Conservation (phyloP, 2,329 filamentous ascomycete genomes). For the Neonectria faginata region DNA sequence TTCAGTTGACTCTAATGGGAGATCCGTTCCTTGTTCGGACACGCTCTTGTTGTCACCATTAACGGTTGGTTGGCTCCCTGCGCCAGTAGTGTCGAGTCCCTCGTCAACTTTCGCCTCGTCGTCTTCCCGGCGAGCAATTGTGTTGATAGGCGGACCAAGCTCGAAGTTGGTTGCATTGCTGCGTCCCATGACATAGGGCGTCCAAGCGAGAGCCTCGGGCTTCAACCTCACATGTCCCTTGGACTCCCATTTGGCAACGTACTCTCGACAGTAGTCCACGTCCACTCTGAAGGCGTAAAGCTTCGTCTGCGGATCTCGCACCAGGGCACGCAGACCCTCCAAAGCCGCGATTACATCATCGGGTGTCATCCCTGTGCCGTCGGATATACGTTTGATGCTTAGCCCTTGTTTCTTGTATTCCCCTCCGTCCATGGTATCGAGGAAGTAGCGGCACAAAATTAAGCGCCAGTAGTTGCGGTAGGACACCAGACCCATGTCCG, state of each 20-base stretch:
- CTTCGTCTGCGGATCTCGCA: conserved; percentile 88
- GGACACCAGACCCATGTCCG: conserved; percentile 96
- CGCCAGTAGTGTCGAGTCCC: conserved; percentile 37
- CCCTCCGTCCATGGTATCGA: conserved; percentile 58
- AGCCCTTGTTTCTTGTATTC: conserved; percentile 60
- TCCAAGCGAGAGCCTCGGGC: conserved; percentile 87
- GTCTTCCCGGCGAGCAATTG: conserved; percentile 88
- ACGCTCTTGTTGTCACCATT: conserved; percentile 40
- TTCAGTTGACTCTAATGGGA: conserved; percentile 22
- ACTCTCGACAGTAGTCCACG: conserved; percentile 84
- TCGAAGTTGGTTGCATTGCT: conserved; percentile 86
- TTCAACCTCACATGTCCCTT: conserved; percentile 91
- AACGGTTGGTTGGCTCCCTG: conserved; percentile 35
- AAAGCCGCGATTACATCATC: conserved; percentile 96
- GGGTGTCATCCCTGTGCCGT: conserved; percentile 92
- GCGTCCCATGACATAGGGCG: conserved; percentile 95
- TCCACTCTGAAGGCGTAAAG: conserved; percentile 92
- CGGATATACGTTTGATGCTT: conserved; percentile 78
- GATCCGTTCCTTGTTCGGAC: conserved; percentile 26
- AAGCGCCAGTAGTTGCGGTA: conserved; percentile 98
- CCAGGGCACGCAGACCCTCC: conserved; percentile 88
- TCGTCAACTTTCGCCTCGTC: conserved; percentile 63
- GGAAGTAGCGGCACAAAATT: conserved; percentile 85
- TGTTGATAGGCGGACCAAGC: conserved; percentile 81
- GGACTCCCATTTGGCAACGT: conserved; percentile 87